Evolutionary conservation across 345 rosid species (phyloP), one percentile per base, ranked within the genome.

Genomic region (Hibiscus tridactylites): DNA sequence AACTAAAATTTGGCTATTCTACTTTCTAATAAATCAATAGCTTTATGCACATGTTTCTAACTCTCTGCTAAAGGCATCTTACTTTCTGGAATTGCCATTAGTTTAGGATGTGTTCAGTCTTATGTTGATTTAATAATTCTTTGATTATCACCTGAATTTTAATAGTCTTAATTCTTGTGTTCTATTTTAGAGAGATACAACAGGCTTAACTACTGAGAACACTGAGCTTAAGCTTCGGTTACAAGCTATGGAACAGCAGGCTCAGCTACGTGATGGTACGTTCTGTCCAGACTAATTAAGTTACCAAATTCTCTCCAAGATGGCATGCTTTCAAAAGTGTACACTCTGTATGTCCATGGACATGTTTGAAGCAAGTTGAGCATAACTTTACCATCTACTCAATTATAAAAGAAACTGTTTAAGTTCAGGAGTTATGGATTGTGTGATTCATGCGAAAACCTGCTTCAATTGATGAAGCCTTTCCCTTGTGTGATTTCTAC

Each of bases 201-300:
- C 87, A 28, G 91, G 90, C 72, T 79, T 91, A 83, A 81, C 81
- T 68, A 73, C 89, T 74, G 98, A 94, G 80, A 94, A 91, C 79
- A 83, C 91, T 73, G 98, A 95, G 80, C 95, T 91, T 71, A 92
- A 90, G 90, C 91, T 90, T 78, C 89, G 90, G 71, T 80, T 94
- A 72, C 96, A 91, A 79, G 90, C 92, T 44, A 85, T 91, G 96
- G 98, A 94, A 77, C 93, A 87, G 71, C 95, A 91, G 77, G 93
- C 93, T 79, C 89, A 88, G 76, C 74, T 90, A 72, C 88, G 92
- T 65, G 99, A 95, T 74, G 96, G 97, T 95, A 83, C 21, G 80
- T 67, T 33, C 44, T 24, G 35, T 58, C 33, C 33, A 26, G 31
- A 57, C 15, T 57, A 57, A 9, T 57, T 24, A 33, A 31, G 3